Base-by-base conservation (phyloP, 148 eudicot genomes). In the Rhododendron griersonianum region DNA sequence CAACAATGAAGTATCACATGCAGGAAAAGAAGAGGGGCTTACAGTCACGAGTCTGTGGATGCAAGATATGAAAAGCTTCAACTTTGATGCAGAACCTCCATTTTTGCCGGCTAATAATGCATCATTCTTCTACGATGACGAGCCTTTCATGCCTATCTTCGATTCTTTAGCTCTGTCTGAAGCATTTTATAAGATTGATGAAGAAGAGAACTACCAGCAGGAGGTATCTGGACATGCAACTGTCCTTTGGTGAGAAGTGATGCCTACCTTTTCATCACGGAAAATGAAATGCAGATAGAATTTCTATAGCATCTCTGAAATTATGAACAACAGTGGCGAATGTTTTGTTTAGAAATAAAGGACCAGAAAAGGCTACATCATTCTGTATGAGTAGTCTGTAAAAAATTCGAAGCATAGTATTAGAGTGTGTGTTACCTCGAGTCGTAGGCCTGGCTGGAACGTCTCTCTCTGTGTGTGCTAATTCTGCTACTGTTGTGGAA, bases 101-200 rank as follows among this genome's bases (percentile, higher is more conserved):
- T 55, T 51, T 35, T 82, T 33, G 18, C 33, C 75, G 41, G 87
- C 50, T 28, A 30, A 74, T 50, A 18, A 84, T 71, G 61, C 44
- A 71, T 14, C 18, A 84, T 48, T 84, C 39, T 48, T 71, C 78
- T 28, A 71, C 14, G 47, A 69, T 71, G 85, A 47, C 4, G 85
- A 83, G 25, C 85, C 45, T 71, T 44, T 83, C 57, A 83, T 67
- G 75, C 85, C 85, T 23, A 65, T 83, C 55, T 67, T 47, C 25
- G 80, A 73, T 71, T 71, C 79, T 25, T 71, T 84, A 16, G 61
- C 57, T 48, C 37, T 71, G 80, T 84, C 15, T 48, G 78, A 71
- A 48, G 79, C 79, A 48, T 71, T 69, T 30, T 71, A 13, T 71
- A 15, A 35, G 33, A 71, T 55, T 41, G 28, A 15, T 48, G 61